Conservation (phyloP, 495 filamentous ascomycete genomes). For the Astrothelium subdiscretum region DNA sequence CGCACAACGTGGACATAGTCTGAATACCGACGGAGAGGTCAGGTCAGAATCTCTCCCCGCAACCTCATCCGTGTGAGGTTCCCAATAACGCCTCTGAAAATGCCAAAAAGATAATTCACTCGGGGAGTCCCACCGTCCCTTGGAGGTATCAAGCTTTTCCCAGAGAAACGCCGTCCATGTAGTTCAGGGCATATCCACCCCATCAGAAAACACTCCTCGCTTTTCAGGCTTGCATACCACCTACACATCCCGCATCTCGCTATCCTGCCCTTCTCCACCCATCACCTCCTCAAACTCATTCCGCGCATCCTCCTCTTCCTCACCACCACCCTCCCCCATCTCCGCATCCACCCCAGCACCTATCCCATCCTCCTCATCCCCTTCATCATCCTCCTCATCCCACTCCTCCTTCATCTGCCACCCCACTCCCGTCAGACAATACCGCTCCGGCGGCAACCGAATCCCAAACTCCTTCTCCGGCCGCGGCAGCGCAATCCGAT, state of each 20-base stretch:
- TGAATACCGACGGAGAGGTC: too few relatives aligned
- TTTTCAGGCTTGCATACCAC: too few relatives aligned
- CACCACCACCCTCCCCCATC: conserved; percentile 59
- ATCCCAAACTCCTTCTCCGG: conserved; percentile 67
- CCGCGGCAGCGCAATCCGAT: conserved; percentile 66
- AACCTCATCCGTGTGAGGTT: not conserved
- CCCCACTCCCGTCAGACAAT: conserved; percentile 71
- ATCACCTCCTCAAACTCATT: conserved; percentile 33
- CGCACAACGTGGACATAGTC: too few relatives aligned
- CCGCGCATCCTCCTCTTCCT: conserved; percentile 48
- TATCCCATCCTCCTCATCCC: conserved; percentile 35
- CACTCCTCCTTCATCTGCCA: conserved; percentile 79
- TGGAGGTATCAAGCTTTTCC: not conserved
- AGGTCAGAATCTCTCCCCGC: too few relatives aligned
- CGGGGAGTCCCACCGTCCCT: too few relatives aligned
- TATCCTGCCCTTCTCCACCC: conserved; percentile 9
- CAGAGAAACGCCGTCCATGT: not conserved
- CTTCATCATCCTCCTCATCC: conserved; percentile 47
- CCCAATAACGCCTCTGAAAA: not conserved
- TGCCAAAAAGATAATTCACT: not conserved
- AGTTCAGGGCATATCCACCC: too few relatives aligned
- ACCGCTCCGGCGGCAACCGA: conserved; percentile 78
- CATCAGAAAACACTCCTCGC: too few relatives aligned
- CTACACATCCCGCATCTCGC: conserved; percentile 14
- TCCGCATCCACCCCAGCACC: not conserved